Conservation (phyloP, 768 basidiomycete species). For the Suillus occidentalis region DNA sequence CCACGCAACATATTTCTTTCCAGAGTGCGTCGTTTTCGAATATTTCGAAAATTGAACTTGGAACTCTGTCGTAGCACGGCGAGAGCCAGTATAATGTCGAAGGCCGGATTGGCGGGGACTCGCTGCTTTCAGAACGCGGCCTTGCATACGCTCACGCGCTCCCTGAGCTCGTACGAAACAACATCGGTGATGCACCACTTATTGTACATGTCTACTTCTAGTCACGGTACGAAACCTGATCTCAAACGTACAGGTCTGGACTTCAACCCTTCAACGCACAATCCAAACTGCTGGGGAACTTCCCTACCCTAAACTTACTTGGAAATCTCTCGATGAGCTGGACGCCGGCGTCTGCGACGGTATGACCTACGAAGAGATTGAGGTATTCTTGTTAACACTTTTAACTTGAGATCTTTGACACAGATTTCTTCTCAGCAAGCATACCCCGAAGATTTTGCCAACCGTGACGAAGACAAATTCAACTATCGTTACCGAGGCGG, state of each 20-base stretch:
- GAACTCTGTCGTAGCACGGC: slow-evolving; percentile 69
- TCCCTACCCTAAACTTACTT: slow-evolving; percentile 89
- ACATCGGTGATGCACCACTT: slow-evolving; percentile 84
- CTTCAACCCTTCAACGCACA: slow-evolving; percentile 92
- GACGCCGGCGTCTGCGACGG: slow-evolving; percentile 99
- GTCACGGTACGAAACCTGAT: not conserved
- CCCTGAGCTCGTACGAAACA: slow-evolving; percentile 84
- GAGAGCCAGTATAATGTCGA: slow-evolving; percentile 97
- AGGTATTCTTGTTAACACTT: slow-evolving; percentile 49
- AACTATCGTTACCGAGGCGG: slow-evolving; percentile 98
- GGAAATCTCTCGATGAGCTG: slow-evolving; percentile 98
- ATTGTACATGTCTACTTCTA: slow-evolving; percentile 38
- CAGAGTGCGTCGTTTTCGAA: slow-evolving; percentile 55
- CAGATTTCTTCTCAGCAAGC: slow-evolving; percentile 55
- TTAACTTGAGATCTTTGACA: not conserved
- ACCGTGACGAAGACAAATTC: slow-evolving; percentile 98
- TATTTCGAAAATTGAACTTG: slow-evolving; percentile 6
- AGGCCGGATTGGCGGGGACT: slow-evolving; percentile 98
- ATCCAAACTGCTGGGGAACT: slow-evolving; percentile 85
- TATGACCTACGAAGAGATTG: slow-evolving; percentile 99
- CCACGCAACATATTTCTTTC: slow-evolving; percentile 96
- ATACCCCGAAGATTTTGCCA: slow-evolving; percentile 98
- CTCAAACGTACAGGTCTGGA: slow-evolving; percentile 78
- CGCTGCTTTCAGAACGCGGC: slow-evolving; percentile 80
- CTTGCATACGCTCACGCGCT: slow-evolving; percentile 83